Conservation (phyloP, 176 grass and related monocot genomes). For the Pontederia crassipes region DNA sequence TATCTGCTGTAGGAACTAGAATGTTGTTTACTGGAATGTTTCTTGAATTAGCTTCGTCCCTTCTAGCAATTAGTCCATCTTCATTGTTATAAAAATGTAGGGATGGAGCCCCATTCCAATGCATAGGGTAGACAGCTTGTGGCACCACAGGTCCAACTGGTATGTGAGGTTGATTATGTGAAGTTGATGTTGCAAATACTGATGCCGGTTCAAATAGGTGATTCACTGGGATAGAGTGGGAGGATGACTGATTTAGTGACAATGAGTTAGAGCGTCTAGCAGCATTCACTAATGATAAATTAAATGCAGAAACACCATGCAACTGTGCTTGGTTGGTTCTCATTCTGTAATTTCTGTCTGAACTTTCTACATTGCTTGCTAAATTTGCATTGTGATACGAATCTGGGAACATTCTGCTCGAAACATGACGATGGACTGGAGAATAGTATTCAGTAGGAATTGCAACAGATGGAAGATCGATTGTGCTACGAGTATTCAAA, state of each 20-base stretch:
- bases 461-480: slow-evolving; percentile 23
- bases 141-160: slow-evolving; percentile 34
- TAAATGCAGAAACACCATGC: slow-evolving; percentile 2
- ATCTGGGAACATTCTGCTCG: slow-evolving; percentile 20
- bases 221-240: slow-evolving; percentile 33
- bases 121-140: slow-evolving; percentile 32
- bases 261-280: slow-evolving; percentile 30
- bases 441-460: slow-evolving; percentile 39
- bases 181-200: slow-evolving; percentile 25
- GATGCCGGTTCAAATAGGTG: slow-evolving; percentile 32
- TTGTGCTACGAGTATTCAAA: slow-evolving; percentile 26
- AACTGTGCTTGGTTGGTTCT: slow-evolving; percentile 36
- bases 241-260: slow-evolving; percentile 29
- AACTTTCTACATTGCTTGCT: slow-evolving; percentile 21
- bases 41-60: slow-evolving; percentile 23
- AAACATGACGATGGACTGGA: slow-evolving; percentile 16
- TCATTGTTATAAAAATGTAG: slow-evolving; percentile 13
- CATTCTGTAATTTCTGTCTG: slow-evolving; percentile 45
- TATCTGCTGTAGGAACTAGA: slow-evolving; percentile 24
- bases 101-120: slow-evolving; percentile 35
- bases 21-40: slow-evolving; percentile 26
- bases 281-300: slow-evolving; percentile 35
- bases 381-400: slow-evolving; percentile 29
- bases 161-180: slow-evolving; percentile 33
- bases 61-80: slow-evolving; percentile 25